phyloP scores from a whole-genome alignment of 192 early-diverging fungal species.

The Coemansia sp. region DNA sequence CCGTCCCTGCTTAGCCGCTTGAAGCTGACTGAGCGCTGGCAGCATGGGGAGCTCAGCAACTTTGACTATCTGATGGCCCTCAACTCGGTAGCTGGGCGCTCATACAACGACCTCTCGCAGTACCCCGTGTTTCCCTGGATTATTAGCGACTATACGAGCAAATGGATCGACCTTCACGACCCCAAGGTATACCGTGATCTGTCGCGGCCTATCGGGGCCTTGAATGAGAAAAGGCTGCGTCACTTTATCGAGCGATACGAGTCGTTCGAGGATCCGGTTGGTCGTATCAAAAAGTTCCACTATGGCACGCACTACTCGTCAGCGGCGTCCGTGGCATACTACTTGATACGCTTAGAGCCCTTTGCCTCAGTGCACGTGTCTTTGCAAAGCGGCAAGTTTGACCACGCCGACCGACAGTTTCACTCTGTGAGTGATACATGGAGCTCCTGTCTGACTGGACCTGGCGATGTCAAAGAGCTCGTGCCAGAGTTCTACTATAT shows the following conservation, averaged over 20 bases:
- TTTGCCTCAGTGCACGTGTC: conserved; percentile 67
- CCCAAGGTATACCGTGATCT: conserved; percentile 85
- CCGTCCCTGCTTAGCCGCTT: conserved; percentile 27
- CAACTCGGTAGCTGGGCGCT: conserved; percentile 85
- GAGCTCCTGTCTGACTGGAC: conserved; percentile 72
- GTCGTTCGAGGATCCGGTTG: conserved; percentile 66
- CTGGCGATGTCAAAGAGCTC: conserved; percentile 88
- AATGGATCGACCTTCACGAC: conserved; percentile 77
- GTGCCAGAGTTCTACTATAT: conserved; percentile 97
- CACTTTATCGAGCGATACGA: conserved; percentile 61
- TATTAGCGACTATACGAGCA: conserved; percentile 75
- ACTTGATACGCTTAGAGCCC: conserved; percentile 87
- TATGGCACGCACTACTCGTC: conserved; percentile 99
- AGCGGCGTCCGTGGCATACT: conserved; percentile 87
- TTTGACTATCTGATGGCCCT: conserved; percentile 96
- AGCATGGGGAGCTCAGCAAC: conserved; percentile 84
- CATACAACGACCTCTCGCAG: conserved; percentile 89
- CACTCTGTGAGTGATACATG: conserved; percentile 77
- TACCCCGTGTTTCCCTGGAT: conserved; percentile 99
- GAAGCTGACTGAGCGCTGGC: conserved; percentile 77
- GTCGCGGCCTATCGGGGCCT: conserved; percentile 88
- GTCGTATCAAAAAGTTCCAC: conserved; percentile 70
- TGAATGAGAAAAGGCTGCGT: conserved; percentile 59
- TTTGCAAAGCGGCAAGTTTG: conserved; percentile 74
- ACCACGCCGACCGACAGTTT: conserved; percentile 82